These are phyloP conservation scores for Combretum micranthum DNA, from an alignment of 345 rosid genomes.

Conservation along the genomic window DNA sequence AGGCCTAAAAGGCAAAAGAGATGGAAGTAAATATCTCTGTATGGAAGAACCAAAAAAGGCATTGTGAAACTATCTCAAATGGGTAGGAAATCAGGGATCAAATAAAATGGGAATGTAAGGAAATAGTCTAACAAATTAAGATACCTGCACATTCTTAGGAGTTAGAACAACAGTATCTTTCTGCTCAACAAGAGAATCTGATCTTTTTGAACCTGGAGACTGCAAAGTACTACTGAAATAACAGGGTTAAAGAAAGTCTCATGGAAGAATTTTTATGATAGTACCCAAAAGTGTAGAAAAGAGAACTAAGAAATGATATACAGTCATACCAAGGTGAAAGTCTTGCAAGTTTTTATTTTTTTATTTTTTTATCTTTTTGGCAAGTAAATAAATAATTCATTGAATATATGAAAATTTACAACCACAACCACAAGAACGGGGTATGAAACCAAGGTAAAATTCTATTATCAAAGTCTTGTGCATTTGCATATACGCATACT, in stretches of 20 bases:
- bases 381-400: too few species aligned
- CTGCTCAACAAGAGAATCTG: conserved; percentile 59
- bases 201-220: conserved; percentile 82
- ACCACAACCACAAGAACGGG: too few species aligned
- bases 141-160: conserved; percentile 96
- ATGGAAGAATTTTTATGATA: background rate
- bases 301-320: background rate
- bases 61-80: background rate
- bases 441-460: too few species aligned
- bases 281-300: background rate
- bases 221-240: conserved; percentile 47
- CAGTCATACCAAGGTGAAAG: background rate
- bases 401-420: too few species aligned
- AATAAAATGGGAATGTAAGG: conserved; percentile 5
- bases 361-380: too few species aligned
- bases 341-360: too few species aligned
- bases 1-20: conserved; percentile 52
- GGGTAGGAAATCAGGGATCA: conserved; percentile 2
- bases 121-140: conserved; percentile 2
- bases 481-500: too few species aligned
- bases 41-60: conserved; percentile 6
- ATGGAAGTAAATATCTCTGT: conserved; percentile 14
- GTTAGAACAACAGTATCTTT: conserved; percentile 75
- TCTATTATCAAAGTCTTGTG: too few species aligned
- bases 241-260: conserved; percentile 20